Conservation (phyloP, 352 stramenopile genomes). For the Hyaloperonospora arabidopsidis region DNA sequence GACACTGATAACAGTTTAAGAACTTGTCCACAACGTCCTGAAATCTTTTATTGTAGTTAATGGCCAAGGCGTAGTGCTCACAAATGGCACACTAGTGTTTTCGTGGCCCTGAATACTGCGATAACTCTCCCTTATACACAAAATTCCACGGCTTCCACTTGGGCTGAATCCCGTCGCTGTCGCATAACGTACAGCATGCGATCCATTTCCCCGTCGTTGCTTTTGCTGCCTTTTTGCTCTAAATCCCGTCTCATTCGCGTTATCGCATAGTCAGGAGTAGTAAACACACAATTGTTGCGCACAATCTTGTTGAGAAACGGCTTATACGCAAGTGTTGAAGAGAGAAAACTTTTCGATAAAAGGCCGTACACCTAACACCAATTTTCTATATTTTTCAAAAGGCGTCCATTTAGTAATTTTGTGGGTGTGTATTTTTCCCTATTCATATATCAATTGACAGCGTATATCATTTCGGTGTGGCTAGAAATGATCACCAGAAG, state of each 20-base stretch:
- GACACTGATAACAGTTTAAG: conserved; percentile 11
- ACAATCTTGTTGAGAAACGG: too few relatives aligned
- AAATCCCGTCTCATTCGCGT: conserved; percentile 22
- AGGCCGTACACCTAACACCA: too few relatives aligned
- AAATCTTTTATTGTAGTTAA: conserved; percentile 48
- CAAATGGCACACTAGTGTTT: conserved; percentile 42
- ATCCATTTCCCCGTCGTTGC: conserved; percentile 44
- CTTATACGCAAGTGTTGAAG: too few relatives aligned
- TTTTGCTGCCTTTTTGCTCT: conserved; percentile 33
- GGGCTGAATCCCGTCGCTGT: conserved; percentile 28
- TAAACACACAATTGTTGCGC: too few relatives aligned
- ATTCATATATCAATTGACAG: too few relatives aligned
- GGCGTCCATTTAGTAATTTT: too few relatives aligned
- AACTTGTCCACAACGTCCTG: conserved; percentile 46
- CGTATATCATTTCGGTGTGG: too few relatives aligned
- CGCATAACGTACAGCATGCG: conserved; percentile 32
- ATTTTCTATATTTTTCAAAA: too few relatives aligned
- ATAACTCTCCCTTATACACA: conserved; percentile 44
- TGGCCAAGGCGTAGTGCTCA: conserved; percentile 42
- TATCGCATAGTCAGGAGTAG: too few relatives aligned
- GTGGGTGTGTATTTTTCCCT: too few relatives aligned
- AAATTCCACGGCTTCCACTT: conserved; percentile 47
- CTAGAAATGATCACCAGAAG: too few relatives aligned
- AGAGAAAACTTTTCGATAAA: too few relatives aligned
- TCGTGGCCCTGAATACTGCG: conserved; percentile 33